phyloP scores from a whole-genome alignment of 1,284 basidiomycete species.

The Microbotryum intermedium region DNA sequence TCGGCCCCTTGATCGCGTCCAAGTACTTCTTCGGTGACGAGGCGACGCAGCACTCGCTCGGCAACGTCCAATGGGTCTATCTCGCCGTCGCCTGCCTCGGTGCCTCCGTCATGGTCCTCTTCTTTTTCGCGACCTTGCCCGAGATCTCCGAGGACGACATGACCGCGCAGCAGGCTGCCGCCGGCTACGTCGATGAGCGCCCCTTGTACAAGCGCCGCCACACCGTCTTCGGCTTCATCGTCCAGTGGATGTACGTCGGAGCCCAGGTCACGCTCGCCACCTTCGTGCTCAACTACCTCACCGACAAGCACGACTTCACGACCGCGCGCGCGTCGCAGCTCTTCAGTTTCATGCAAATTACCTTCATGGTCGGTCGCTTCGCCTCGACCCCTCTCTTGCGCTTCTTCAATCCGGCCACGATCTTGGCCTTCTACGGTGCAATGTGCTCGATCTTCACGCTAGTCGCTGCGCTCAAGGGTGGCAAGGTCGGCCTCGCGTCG shows the following conservation, averaged over 20 bases:
- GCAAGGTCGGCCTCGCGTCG: conserved; percentile 53
- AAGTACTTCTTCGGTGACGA: conserved; percentile 55
- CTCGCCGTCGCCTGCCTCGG: conserved; percentile 62
- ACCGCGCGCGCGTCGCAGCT: conserved; percentile 52
- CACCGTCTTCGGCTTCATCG: conserved; percentile 61
- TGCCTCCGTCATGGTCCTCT: conserved; percentile 55
- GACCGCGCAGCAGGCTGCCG: conserved; percentile 35
- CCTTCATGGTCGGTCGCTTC: conserved; percentile 55
- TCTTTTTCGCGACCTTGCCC: conserved; percentile 63
- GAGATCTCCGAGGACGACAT: conserved; percentile 56
- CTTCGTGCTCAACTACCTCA: conserved; percentile 60
- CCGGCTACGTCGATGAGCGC: conserved; percentile 46
- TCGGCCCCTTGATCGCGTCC: conserved; percentile 69
- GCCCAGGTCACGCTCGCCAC: conserved; percentile 56
- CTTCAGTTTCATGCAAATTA: conserved; percentile 63
- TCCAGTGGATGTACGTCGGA: conserved; percentile 57
- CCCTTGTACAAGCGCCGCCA: conserved; percentile 63
- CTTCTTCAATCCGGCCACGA: conserved; percentile 54
- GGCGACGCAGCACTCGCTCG: conserved; percentile 52
- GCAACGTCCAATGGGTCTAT: conserved; percentile 73
- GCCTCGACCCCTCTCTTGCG: conserved; percentile 56
- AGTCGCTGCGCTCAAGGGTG: conserved; percentile 49
- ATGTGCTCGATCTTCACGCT: conserved; percentile 51
- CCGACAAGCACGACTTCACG: conserved; percentile 54
- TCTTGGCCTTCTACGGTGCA: conserved; percentile 52